A percentile compares a stretch with the other conserved stretches of the same genome.
These are phyloP conservation scores for Paramecium pentaurelia DNA, from an alignment of 73 alveolate species.

Conservation along the genomic window DNA sequence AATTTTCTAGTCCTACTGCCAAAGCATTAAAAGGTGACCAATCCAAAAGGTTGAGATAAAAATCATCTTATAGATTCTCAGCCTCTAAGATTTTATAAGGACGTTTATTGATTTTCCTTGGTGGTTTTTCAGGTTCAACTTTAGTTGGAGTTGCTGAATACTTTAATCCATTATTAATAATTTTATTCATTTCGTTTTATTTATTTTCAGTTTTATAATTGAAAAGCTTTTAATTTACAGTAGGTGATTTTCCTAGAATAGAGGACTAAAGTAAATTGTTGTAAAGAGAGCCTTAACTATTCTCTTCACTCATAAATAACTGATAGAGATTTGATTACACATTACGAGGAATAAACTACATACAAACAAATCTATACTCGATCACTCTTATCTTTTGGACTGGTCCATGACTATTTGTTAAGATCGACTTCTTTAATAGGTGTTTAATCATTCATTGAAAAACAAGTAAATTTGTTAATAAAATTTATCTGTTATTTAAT, in stretches of 20 bases:
- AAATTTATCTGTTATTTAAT: background rate
- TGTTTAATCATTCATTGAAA: slow-evolving; percentile 34
- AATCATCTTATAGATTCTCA: slow-evolving; percentile 79
- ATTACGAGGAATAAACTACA: slow-evolving; percentile 23
- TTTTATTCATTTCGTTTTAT: background rate
- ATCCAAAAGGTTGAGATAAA: slow-evolving; percentile 79
- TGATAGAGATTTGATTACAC: slow-evolving; percentile 18
- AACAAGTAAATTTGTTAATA: background rate
- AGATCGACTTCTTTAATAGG: slow-evolving; percentile 40
- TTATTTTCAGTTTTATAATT: slow-evolving; percentile 31
- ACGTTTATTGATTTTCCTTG: slow-evolving; percentile 72
- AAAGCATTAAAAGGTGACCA: slow-evolving; percentile 84
- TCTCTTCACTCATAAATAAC: slow-evolving; percentile 26
- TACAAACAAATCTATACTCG: background rate
- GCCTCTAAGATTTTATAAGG: slow-evolving; percentile 85
- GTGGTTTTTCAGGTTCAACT: slow-evolving; percentile 47
- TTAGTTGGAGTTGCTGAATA: background rate
- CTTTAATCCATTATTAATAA: slow-evolving; percentile 1
- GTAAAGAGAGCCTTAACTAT: background rate
- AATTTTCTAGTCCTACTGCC: slow-evolving; percentile 84
- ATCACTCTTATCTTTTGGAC: slow-evolving; percentile 22
- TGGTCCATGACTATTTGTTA: background rate
- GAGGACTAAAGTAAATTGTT: slow-evolving; percentile 11
- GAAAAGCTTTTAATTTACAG: background rate
- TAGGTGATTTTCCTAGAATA: slow-evolving; percentile 24